phyloP scores from a whole-genome alignment of 495 filamentous ascomycete species.

The Tuber brumale region DNA sequence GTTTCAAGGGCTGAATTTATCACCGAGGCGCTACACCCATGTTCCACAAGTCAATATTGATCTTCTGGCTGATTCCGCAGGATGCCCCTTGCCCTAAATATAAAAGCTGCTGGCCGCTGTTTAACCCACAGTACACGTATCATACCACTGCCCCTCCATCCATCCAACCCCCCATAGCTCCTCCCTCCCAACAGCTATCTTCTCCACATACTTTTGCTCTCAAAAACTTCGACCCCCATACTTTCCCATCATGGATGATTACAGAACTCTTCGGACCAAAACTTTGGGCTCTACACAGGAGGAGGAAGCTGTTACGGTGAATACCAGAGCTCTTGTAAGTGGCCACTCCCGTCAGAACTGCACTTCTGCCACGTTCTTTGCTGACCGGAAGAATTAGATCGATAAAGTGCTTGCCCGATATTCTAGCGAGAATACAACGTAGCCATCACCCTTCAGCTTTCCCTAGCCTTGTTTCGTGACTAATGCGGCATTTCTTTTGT shows the following conservation, averaged over 20 bases:
- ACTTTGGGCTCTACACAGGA: slow-evolving; percentile 78
- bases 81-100: neutral
- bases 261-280: slow-evolving; percentile 60
- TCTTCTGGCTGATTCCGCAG: neutral
- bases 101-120: neutral
- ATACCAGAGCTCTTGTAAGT: slow-evolving; percentile 69
- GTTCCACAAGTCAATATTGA: neutral
- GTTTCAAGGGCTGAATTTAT: neutral
- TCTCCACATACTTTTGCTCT: neutral
- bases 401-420: slow-evolving; percentile 96
- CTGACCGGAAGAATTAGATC: slow-evolving; percentile 48
- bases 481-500: slow-evolving; percentile 47
- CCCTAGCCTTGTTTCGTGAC: slow-evolving; percentile 1
- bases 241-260: slow-evolving; percentile 30
- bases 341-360: neutral
- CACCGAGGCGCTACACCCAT: neutral
- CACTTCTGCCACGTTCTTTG: neutral
- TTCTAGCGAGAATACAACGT: slow-evolving; percentile 78
- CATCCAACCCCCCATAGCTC: neutral
- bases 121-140: neutral
- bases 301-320: slow-evolving; percentile 97
- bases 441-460: slow-evolving; percentile 1
- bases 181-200: neutral
- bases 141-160: neutral
- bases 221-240: slow-evolving; percentile 1